These are phyloP conservation scores for Picea abies DNA, from an alignment of 83 land plant genomes.

Conservation along the genomic window DNA sequence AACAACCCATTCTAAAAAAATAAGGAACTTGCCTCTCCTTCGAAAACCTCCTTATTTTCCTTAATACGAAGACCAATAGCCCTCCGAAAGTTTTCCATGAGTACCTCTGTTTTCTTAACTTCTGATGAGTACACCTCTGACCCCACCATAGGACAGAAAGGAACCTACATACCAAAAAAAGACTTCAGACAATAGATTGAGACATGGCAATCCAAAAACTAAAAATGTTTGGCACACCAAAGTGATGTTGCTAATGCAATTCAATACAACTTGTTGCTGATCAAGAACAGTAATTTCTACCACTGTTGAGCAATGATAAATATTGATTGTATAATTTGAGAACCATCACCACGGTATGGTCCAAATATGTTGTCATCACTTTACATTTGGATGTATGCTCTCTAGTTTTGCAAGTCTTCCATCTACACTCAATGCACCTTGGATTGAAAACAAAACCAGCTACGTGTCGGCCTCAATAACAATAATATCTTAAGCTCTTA, in stretches of 20 bases:
- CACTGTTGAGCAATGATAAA: background rate
- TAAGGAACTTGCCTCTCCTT: conserved; percentile 85
- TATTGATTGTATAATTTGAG: background rate
- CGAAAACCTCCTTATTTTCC: conserved; percentile 97
- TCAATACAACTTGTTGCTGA: background rate
- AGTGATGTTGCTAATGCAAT: background rate
- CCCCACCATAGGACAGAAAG: conserved; percentile 99
- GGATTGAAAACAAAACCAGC: no score
- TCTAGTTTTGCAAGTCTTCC: background rate
- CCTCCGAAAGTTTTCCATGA: conserved; percentile 97
- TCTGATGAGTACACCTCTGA: conserved; percentile 98
- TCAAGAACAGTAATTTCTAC: background rate
- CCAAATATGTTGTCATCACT: background rate
- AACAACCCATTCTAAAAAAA: background rate
- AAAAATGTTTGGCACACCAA: background rate
- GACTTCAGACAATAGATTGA: background rate
- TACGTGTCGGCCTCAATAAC: no score
- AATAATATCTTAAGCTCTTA: background rate
- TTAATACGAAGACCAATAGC: conserved; percentile 98
- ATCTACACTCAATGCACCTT: background rate
- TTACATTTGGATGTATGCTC: background rate
- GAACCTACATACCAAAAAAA: conserved; percentile 59
- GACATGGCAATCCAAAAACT: background rate
- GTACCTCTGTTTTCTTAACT: conserved; percentile 96
- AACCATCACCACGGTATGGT: background rate